Evolutionary conservation across 495 filamentous ascomycete genomes (phyloP), one percentile per base, ranked within the genome.

Genomic region (Penicillium manginii): DNA sequence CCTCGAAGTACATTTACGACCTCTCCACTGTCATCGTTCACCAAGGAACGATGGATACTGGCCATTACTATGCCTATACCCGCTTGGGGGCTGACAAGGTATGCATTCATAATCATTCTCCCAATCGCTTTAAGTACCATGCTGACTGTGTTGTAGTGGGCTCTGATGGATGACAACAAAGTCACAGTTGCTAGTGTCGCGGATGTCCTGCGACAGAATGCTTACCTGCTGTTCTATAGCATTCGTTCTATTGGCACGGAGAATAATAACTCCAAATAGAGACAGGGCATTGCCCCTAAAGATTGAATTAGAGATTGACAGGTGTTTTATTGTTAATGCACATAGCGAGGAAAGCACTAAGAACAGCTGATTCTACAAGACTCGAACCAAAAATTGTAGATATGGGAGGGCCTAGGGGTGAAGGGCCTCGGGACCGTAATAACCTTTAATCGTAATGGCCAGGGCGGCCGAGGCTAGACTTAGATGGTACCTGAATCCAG

Each of bases 1-100:
- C 68, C 35, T 72, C 74, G n/a, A 77, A 84, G 19, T 88, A 82
- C 67, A 81, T 87, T 9, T 97, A 96, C 70, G 91, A 94, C 60
- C 78, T 97, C 6, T 81, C 90, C 39, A 89, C 88, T 52, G 93
- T 94, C 4, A 86, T 96, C 17, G 91, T 93, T 50, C 93, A 96
- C 66, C 71, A 78, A 40, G 93, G 92, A 14, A 89, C 91, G 66
- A 89, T 96, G 56, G 91, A 96, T 62, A 88, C 90, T 37, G 90
- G 93, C 0, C 93, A 97, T 67, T 97, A 97, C 70, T 85, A 91
- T 57, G 87, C 85, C n/a, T 97, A 93, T 72, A 90, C 88, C 49
- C 78, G 90, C 19, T 86, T 70, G 11, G 53, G 90, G 50, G 89
- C 88, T 21, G 86, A 89, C 50, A 86, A 89, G 81, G 88, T 90